Conservation (phyloP, 805 yeast species). For the Ogataea nonfermentans region DNA sequence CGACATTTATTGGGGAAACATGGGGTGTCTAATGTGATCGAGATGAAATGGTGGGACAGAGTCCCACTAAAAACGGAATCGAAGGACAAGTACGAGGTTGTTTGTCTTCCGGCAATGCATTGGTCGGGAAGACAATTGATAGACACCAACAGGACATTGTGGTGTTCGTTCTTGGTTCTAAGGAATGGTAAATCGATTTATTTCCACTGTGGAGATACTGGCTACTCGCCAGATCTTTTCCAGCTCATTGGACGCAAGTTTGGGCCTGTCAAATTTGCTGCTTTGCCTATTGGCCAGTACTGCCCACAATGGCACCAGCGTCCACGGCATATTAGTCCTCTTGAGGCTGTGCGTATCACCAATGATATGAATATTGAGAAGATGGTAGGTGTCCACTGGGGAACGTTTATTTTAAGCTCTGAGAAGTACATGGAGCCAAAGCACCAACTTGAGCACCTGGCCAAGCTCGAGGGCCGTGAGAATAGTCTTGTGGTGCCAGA, state of each 20-base stretch:
- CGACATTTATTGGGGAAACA: constrained; percentile 52
- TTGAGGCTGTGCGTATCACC: constrained; percentile 70
- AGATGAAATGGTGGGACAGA: constrained; percentile 92
- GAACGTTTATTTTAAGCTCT: constrained; percentile 85
- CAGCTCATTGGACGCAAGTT: constrained; percentile 58
- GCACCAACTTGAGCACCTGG: constrained; percentile 48
- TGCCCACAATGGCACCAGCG: constrained; percentile 93
- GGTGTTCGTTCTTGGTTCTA: constrained; percentile 83
- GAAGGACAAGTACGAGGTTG: constrained; percentile 64
- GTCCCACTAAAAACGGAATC: constrained; percentile 37
- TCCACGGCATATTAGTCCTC: constrained; percentile 84
- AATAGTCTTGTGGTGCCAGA: constrained; percentile 60
- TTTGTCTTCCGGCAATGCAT: constrained; percentile 93
- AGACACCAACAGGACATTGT: constrained; percentile 77
- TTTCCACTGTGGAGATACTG: constrained; percentile 95
- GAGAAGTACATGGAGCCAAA: constrained; percentile 89
- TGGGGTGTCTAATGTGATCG: constrained; percentile 63
- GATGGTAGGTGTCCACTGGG: constrained; percentile 94
- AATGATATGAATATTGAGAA: constrained; percentile 56
- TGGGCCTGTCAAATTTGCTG: constrained; percentile 65
- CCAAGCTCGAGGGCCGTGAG: constrained; percentile 38
- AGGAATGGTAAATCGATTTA: constrained; percentile 67
- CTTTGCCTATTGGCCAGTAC: constrained; percentile 93
- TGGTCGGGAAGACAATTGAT: constrained; percentile 89
- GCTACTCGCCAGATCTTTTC: constrained; percentile 76